Evolutionary conservation across 2,329 filamentous ascomycete species (phyloP).

Genomic region (Waltergamsia citrina): DNA sequence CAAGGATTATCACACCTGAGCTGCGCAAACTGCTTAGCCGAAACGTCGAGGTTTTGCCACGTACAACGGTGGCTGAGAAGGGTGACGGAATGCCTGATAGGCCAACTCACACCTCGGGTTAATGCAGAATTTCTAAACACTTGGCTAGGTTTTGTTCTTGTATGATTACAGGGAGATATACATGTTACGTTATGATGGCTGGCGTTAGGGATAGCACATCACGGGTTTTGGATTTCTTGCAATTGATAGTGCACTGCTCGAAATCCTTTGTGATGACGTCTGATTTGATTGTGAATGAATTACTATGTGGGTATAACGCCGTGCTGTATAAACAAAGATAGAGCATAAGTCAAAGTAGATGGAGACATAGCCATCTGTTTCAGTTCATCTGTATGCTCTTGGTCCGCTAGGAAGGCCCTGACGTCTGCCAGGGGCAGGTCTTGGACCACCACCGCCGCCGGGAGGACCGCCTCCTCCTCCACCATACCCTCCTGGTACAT

Average conservation of each 20-base stretch:
- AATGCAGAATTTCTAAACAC: no score
- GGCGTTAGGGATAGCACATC: not conserved
- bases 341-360: no score
- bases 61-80: slow-evolving; percentile 22
- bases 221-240: not conserved
- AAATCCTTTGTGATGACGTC: no score
- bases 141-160: not conserved
- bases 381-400: slow-evolving; percentile 23
- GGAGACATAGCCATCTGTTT: no score
- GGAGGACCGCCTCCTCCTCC: slow-evolving; percentile 23
- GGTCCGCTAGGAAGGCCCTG: slow-evolving; percentile 38
- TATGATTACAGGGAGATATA: not conserved
- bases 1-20: slow-evolving; percentile 44
- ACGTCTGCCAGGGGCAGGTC: slow-evolving; percentile 13
- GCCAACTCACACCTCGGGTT: slow-evolving; percentile 7
- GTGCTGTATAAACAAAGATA: not conserved
- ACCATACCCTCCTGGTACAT: slow-evolving; percentile 28
- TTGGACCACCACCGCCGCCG: slow-evolving; percentile 23
- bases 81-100: slow-evolving; percentile 24
- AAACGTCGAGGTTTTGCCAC: slow-evolving; percentile 33
- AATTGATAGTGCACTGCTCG: no score
- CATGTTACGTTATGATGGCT: not conserved
- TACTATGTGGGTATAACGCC: not conserved
- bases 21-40: slow-evolving; percentile 42
- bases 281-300: no score